Percentiles rank a stretch among this genome's conserved stretches.
Conservation (phyloP, 805 yeast genomes). For the Metschnikowia amazonensis region DNA sequence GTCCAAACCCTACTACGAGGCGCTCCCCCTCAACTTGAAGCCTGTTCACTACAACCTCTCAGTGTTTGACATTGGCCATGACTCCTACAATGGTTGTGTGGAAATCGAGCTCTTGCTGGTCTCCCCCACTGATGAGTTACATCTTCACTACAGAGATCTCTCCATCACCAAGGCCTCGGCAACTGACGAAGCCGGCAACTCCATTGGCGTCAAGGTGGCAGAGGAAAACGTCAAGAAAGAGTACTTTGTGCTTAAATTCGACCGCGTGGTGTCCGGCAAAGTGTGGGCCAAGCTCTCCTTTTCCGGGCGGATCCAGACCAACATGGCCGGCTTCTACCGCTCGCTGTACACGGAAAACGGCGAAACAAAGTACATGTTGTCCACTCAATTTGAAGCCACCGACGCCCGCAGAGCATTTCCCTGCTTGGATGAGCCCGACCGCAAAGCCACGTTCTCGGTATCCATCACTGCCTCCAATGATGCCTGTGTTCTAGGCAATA, state of each 20-base stretch:
- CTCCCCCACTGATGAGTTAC: conserved; percentile 41
- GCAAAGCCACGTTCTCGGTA: conserved; percentile 54
- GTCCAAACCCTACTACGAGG: conserved; percentile 38
- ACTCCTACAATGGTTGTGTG: conserved; percentile 47
- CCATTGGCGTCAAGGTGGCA: conserved; percentile 22
- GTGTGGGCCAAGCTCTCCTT: conserved; percentile 32
- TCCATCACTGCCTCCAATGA: conserved; percentile 29
- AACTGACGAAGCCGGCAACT: conserved; percentile 22
- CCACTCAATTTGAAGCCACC: conserved; percentile 58
- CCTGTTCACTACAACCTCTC: conserved; percentile 71
- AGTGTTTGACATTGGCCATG: conserved; percentile 47
- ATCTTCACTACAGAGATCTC: conserved; percentile 47
- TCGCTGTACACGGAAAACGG: conserved; percentile 43
- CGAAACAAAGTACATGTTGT: conserved; percentile 36
- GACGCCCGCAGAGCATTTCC: conserved; percentile 60
- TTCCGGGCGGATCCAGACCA: conserved; percentile 45
- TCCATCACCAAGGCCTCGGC: conserved; percentile 23
- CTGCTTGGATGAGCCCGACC: conserved; percentile 53
- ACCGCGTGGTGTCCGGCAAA: conserved; percentile 24
- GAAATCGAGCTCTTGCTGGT: conserved; percentile 45
- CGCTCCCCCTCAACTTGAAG: conserved; percentile 60
- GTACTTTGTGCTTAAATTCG: conserved; percentile 58
- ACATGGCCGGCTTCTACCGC: conserved; percentile 56
- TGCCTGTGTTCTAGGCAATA: conserved; percentile 45
- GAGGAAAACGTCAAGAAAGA: conserved; percentile 53